phyloP scores from a whole-genome alignment of 306 rosid genomes.

The Senna tora region DNA sequence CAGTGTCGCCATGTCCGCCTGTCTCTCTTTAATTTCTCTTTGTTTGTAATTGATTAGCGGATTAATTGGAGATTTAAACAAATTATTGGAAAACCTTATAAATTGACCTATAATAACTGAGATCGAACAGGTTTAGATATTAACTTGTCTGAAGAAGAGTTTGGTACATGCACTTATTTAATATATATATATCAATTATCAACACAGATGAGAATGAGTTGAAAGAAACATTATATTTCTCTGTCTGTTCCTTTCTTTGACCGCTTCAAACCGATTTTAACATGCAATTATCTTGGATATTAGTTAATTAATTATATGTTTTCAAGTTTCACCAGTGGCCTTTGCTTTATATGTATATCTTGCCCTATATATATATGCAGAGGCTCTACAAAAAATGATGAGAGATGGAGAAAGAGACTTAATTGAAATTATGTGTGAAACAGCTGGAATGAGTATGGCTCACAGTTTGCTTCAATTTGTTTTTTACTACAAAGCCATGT shows the following conservation, averaged over 20 bases:
- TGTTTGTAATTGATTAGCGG: not conserved
- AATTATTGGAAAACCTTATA: not conserved
- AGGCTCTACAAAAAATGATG: not conserved
- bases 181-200: too few relatives aligned
- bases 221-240: not conserved
- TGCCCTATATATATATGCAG: too few relatives aligned
- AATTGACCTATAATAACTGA: not conserved
- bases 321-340: not conserved
- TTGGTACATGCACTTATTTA: not conserved
- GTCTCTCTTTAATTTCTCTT: not conserved
- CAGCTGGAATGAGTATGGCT: constrained; percentile 35
- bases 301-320: not conserved
- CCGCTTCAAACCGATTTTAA: not conserved
- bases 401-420: not conserved
- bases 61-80: not conserved
- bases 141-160: not conserved
- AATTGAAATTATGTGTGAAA: constrained; percentile 3
- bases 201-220: not conserved
- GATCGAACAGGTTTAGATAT: not conserved
- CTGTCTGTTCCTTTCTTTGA: not conserved
- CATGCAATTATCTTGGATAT: not conserved
- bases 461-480: not conserved
- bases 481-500: constrained; percentile 17
- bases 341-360: not conserved
- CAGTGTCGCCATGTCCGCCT: not conserved